A percentile compares a stretch with the other conserved stretches of the same genome.
phyloP scores from a whole-genome alignment of 192 early-diverging fungal genomes.

The Podochytrium sp. region DNA sequence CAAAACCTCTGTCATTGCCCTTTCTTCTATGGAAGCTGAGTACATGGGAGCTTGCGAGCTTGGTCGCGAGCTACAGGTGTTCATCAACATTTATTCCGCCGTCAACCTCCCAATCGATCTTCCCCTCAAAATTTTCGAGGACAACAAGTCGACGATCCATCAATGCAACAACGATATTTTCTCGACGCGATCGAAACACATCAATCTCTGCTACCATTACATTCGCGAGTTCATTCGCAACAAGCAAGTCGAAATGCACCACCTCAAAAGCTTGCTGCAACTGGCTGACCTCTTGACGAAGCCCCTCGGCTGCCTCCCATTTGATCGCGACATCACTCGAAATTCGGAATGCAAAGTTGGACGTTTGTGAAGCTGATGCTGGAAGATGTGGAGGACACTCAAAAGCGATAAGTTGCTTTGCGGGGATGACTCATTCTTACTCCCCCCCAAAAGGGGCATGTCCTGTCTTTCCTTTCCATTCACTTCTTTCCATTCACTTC shows the following conservation, averaged over 20 bases:
- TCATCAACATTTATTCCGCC: slow-evolving; percentile 12
- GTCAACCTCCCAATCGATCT: neutral
- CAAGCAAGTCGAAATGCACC: neutral
- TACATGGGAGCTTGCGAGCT: slow-evolving; percentile 20
- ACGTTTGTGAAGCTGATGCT: neutral
- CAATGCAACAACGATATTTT: slow-evolving; percentile 22
- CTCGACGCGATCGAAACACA: slow-evolving; percentile 18
- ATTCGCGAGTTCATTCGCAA: slow-evolving; percentile 7
- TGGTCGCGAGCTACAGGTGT: slow-evolving; percentile 4
- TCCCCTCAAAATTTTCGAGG: slow-evolving; percentile 8
- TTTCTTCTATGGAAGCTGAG: slow-evolving; percentile 23
- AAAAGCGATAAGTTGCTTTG: too few species aligned
- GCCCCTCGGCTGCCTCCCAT: neutral
- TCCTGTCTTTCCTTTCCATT: neutral
- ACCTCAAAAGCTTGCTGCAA: neutral
- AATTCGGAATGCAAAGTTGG: neutral
- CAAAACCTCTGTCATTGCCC: neutral
- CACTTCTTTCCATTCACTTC: neutral
- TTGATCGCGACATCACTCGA: neutral
- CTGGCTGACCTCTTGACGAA: slow-evolving; percentile 10
- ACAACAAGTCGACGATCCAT: slow-evolving; percentile 11
- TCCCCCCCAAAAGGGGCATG: too few species aligned
- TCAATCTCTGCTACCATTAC: slow-evolving; percentile 15
- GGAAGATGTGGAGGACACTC: too few species aligned
- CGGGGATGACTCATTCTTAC: too few species aligned